Base-by-base conservation (phyloP, 2,329 filamentous ascomycete genomes). In the Rhynchosporium secalis region DNA sequence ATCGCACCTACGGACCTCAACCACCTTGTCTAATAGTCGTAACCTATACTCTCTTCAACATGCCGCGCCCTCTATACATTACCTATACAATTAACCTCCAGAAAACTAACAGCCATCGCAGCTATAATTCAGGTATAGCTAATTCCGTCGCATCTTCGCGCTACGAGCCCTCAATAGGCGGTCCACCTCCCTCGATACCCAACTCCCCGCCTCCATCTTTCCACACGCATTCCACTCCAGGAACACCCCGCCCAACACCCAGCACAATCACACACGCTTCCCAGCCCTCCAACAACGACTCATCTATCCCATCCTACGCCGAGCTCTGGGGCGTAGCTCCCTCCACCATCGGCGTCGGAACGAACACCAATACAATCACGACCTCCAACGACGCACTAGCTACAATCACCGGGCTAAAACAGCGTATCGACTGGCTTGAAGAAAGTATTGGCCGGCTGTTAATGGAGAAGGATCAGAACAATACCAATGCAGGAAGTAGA, bases 251-350 rank as follows among this genome's bases (percentile, higher is more conserved):
- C 2, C 65, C 65, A 33, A 66, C 64, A 3, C 68, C 67, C 7
- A 65, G 62, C 36, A 67, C 67, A 20, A 45, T 10, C 15, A 62
- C 33, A 61, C 64, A 45, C 1, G 56, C 58, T 10, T 59, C 56
- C n/a, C 60, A 58, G 4, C 41, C 12, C 26, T 48, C 46, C 1
- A 28, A 54, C 15, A 36, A 54, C 20, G 38, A 28, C 48, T 29
- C 45, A 26, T 29, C 43, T 12, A 36, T 12, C 2, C 60, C 52
- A 8, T 57, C 60, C 10, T 63, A 63, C 36, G 60, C 63, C 2
- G 70, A 70, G 3, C 60, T 72, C 15, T 72, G 69, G 69, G 70
- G 70, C 4, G 66, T 72, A 7, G 70, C 70, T 7, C 56, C 63
- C 10, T 66, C 61, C n/a, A 72, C 69, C 2, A 61, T 63, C 15